Evolutionary conservation across 1,284 basidiomycete species (phyloP).

Genomic region (Boletus mariae): DNA sequence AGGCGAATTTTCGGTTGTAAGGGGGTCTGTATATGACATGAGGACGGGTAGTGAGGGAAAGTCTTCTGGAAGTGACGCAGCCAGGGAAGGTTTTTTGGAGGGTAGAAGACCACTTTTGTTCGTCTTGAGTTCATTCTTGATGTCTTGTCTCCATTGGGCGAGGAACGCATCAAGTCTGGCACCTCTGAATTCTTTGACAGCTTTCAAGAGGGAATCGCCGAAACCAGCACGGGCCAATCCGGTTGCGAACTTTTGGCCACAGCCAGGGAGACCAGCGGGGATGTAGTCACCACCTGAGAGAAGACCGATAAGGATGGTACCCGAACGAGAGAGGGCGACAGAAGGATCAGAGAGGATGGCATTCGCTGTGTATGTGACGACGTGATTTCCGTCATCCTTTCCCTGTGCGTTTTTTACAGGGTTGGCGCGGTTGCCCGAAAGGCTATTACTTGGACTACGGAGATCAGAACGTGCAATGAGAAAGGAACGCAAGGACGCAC

Average conservation of each 20-base stretch:
- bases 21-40: constrained; percentile 70
- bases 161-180: constrained; percentile 54
- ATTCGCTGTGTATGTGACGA: constrained; percentile 57
- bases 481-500: constrained; percentile 34
- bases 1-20: constrained; percentile 63
- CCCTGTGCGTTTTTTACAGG: constrained; percentile 60
- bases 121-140: constrained; percentile 68
- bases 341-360: constrained; percentile 52
- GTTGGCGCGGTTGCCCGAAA: constrained; percentile 65
- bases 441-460: constrained; percentile 64
- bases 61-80: constrained; percentile 54
- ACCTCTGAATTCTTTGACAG: constrained; percentile 49
- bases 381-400: constrained; percentile 72
- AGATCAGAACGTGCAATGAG: constrained; percentile 6
- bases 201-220: constrained; percentile 62
- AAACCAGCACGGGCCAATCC: constrained; percentile 72
- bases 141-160: constrained; percentile 55
- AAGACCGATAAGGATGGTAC: constrained; percentile 82
- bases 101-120: constrained; percentile 62
- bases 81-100: constrained; percentile 57
- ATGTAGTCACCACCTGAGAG: constrained; percentile 91
- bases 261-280: constrained; percentile 59
- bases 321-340: constrained; percentile 65
- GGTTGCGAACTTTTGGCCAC: constrained; percentile 60
- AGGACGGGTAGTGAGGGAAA: constrained; percentile 71